A percentile compares a stretch with the other conserved stretches of the same genome.
Conservation (phyloP, 2,329 filamentous ascomycete genomes). For the Lachnellula arida region DNA sequence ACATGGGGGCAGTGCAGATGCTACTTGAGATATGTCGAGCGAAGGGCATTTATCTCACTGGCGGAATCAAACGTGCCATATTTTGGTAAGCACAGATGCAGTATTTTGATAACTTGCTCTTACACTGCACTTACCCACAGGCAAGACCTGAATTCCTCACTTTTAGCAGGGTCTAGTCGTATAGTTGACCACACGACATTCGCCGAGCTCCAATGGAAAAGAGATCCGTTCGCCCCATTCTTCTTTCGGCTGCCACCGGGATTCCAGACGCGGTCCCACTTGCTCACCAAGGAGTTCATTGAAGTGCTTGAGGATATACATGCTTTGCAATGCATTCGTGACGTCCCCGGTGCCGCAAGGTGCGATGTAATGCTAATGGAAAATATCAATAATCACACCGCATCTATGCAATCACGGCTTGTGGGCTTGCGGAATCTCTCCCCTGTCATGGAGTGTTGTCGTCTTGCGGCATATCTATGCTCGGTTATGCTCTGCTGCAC, state of each 20-base stretch:
- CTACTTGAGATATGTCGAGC: conserved; percentile 34
- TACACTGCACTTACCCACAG: conserved; percentile 25
- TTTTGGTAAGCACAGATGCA: conserved; percentile 35
- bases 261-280: conserved; percentile 25
- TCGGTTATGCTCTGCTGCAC: conserved; percentile 39
- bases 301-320: conserved; percentile 37
- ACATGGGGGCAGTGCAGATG: conserved; percentile 37
- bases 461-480: conserved; percentile 39
- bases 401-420: conserved; percentile 40
- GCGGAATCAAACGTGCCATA: conserved; percentile 41
- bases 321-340: conserved; percentile 37
- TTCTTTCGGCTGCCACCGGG: conserved; percentile 34
- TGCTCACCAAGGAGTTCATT: conserved; percentile 32
- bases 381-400: conserved; percentile 37
- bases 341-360: conserved; percentile 15
- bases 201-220: conserved; percentile 37
- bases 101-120: conserved; percentile 3
- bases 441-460: conserved; percentile 32
- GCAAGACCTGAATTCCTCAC: conserved; percentile 40
- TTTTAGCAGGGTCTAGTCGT: conserved; percentile 37
- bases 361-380: conserved; percentile 29
- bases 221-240: conserved; percentile 31
- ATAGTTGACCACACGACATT: conserved; percentile 40
- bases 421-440: conserved; percentile 23
- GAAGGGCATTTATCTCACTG: conserved; percentile 30